phyloP scores from a whole-genome alignment of 495 filamentous ascomycete species.

The Astrocystis sublimbata region DNA sequence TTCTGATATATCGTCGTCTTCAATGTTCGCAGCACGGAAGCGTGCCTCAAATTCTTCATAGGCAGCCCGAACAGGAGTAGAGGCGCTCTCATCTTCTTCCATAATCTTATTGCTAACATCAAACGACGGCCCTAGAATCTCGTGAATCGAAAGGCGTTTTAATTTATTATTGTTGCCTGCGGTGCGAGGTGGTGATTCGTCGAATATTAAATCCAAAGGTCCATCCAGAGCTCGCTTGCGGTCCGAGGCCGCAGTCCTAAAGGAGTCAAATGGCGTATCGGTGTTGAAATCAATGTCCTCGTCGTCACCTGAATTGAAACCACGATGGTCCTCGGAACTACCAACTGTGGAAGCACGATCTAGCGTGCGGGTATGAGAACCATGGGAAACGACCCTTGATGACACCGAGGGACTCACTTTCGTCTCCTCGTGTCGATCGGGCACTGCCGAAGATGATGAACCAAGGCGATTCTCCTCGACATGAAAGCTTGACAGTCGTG shows the following conservation, averaged over 20 bases:
- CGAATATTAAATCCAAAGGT: constrained; percentile 84
- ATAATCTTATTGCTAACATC: constrained; percentile 58
- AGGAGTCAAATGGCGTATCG: constrained; percentile 89
- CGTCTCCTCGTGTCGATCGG: constrained; percentile 25
- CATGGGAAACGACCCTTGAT: constrained; percentile 38
- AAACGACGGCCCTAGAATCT: constrained; percentile 48
- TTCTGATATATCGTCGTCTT: constrained; percentile 17
- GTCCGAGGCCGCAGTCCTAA: constrained; percentile 76
- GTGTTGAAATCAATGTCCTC: constrained; percentile 85
- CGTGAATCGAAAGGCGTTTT: constrained; percentile 60
- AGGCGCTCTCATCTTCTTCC: constrained; percentile 64
- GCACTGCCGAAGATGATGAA: constrained; percentile 34
- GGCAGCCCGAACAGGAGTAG: constrained; percentile 55
- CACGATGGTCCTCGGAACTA: constrained; percentile 79
- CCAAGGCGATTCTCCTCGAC: constrained; percentile 52
- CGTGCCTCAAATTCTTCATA: constrained; percentile 26
- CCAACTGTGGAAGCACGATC: constrained; percentile 80
- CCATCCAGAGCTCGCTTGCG: constrained; percentile 52
- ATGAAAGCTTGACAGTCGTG: constrained; percentile 58
- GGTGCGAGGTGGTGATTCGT: constrained; percentile 64
- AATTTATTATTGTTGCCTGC: constrained; percentile 51
- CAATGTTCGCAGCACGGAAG: constrained; percentile 24
- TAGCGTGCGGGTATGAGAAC: constrained; percentile 46
- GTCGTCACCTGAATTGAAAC: constrained; percentile 75
- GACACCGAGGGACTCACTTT: constrained; percentile 20